phyloP scores from a whole-genome alignment of 805 yeast genomes.

The Candida peoriensis region DNA sequence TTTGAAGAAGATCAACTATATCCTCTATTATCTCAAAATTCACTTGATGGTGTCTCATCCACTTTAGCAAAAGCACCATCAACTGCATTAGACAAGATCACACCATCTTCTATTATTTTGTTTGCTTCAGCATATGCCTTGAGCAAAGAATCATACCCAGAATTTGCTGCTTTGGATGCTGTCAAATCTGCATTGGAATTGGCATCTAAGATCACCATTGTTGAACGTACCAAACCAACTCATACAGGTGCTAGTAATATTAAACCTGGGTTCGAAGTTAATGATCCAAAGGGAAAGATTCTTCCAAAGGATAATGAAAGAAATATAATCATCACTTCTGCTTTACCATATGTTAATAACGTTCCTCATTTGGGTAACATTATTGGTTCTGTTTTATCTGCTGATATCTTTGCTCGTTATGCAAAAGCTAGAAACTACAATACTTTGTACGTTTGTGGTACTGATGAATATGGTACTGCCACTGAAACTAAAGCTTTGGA shows the following conservation, averaged over 20 bases:
- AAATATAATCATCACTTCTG: conserved; percentile 88
- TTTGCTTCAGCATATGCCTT: conserved; percentile 55
- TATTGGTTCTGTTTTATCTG: conserved; percentile 89
- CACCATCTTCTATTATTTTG: conserved; percentile 51
- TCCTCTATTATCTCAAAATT: conserved; percentile 29
- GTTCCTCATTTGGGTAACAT: conserved; percentile 98
- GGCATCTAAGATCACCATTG: conserved; percentile 42
- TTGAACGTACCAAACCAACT: conserved; percentile 35
- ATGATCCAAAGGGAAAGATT: conserved; percentile 33
- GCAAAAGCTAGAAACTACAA: conserved; percentile 86
- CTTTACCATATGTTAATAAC: conserved; percentile 95
- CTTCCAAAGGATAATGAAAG: conserved; percentile 57
- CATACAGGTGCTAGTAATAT: conserved; percentile 37
- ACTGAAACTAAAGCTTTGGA: conserved; percentile 98
- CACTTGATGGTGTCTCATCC: conserved; percentile 26
- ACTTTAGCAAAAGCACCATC: conserved; percentile 9
- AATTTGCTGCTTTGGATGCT: conserved; percentile 24
- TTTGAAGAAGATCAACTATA: conserved; percentile 43
- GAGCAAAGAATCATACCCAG: conserved; percentile 21
- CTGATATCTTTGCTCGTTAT: conserved; percentile 90
- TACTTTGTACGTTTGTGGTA: conserved; percentile 86
- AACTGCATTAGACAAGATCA: conserved; percentile 26
- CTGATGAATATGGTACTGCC: conserved; percentile 99
- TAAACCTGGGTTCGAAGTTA: conserved; percentile 20
- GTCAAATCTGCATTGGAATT: conserved; percentile 41